Percentiles rank a stretch among this genome's conserved stretches.
Evolutionary conservation across 176 grass and related monocot species (phyloP).

Genomic region (Otatea glauca): DNA sequence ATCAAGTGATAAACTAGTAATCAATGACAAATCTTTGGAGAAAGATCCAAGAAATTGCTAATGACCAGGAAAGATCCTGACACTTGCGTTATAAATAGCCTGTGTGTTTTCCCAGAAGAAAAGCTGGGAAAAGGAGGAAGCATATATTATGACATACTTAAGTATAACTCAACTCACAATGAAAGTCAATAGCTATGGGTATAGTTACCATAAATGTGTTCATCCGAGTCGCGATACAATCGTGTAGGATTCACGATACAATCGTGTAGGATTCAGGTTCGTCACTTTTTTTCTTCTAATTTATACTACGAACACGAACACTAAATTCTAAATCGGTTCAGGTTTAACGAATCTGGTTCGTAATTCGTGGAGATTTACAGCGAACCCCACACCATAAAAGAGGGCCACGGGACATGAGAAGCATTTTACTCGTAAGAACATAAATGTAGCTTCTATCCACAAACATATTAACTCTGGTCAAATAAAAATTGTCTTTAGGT

Average conservation of each 20-base stretch:
- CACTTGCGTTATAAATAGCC: background rate
- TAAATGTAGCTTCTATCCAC: background rate
- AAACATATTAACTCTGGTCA: background rate
- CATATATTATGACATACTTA: background rate
- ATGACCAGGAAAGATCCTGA: background rate
- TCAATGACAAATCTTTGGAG: background rate
- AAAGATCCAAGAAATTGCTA: background rate
- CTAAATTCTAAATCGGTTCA: too few relatives aligned
- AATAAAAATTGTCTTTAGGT: background rate
- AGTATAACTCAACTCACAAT: background rate
- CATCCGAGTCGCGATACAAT: too few relatives aligned
- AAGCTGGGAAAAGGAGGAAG: background rate
- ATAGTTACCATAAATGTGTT: too few relatives aligned
- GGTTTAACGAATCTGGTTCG: too few relatives aligned
- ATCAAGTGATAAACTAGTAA: background rate
- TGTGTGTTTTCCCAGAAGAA: slow-evolving; percentile 7
- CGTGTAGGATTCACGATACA: too few relatives aligned
- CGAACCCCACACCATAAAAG: too few relatives aligned
- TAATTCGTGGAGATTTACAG: too few relatives aligned
- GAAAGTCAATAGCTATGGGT: background rate
- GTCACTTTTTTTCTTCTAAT: too few relatives aligned
- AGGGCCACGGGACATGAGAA: background rate
- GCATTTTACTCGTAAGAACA: background rate
- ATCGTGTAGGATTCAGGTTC: too few relatives aligned
- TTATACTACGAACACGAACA: too few relatives aligned